phyloP scores from a whole-genome alignment of 306 rosid species.

The Quercus rubra region DNA sequence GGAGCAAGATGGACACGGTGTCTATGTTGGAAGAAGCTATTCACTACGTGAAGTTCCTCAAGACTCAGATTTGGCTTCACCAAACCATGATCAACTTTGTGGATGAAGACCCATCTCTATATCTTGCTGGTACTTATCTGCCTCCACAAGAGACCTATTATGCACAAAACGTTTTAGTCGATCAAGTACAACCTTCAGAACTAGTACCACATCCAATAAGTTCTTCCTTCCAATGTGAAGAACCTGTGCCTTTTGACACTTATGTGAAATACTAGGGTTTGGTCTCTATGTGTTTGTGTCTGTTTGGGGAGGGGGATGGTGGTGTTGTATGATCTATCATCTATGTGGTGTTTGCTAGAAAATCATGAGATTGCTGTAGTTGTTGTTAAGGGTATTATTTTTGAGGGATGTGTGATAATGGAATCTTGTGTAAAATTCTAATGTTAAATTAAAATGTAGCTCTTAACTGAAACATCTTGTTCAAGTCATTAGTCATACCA shows the following conservation, averaged over 20 bases:
- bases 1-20: conserved; percentile 84
- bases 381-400: neutral
- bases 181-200: conserved; percentile 15
- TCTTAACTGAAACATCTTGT: no score
- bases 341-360: neutral
- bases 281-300: neutral
- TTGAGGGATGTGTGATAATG: neutral
- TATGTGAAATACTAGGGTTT: conserved; percentile 22
- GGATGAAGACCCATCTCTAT: conserved; percentile 13
- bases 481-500: no score
- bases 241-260: conserved; percentile 16
- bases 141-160: neutral
- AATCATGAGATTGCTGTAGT: neutral
- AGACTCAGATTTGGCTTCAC: conserved; percentile 80
- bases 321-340: neutral
- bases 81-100: conserved; percentile 60
- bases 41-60: conserved; percentile 79
- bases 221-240: conserved; percentile 32
- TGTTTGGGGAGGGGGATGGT: neutral
- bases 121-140: conserved; percentile 7
- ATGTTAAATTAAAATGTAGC: no score
- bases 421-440: neutral
- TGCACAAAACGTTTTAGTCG: conserved; percentile 14
- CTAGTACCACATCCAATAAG: conserved; percentile 4
- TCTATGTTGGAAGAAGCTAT: conserved; percentile 88